Evolutionary conservation across 2,329 filamentous ascomycete species (phyloP).

Genomic region (Ampelomyces quisqualis): DNA sequence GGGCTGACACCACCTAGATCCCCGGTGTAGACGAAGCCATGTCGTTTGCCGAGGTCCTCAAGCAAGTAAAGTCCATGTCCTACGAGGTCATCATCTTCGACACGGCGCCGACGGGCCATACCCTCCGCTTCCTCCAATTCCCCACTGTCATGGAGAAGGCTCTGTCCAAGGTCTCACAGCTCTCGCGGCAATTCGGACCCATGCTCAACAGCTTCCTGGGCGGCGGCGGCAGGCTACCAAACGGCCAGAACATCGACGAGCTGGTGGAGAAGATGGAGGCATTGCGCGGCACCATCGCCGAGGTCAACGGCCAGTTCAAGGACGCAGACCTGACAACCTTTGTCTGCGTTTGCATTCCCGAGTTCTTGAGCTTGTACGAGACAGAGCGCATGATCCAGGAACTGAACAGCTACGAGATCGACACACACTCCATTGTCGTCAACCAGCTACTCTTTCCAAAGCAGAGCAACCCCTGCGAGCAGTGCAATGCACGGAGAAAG

Average conservation of each 20-base stretch:
- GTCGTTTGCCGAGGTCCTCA: conserved; percentile 98
- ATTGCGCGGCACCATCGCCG: conserved; percentile 85
- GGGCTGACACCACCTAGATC: conserved; percentile 60
- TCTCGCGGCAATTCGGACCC: conserved; percentile 91
- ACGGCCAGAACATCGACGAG: conserved; percentile 89
- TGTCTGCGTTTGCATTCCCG: conserved; percentile 96
- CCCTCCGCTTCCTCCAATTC: conserved; percentile 96
- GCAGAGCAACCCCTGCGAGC: conserved; percentile 80
- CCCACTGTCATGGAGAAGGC: conserved; percentile 97
- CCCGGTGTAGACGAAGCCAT: conserved; percentile 99
- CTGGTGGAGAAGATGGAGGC: conserved; percentile 94
- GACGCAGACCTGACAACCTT: conserved; percentile 94
- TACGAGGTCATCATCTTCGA: conserved; percentile 99
- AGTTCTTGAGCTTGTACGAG: conserved; percentile 95
- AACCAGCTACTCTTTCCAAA: conserved; percentile 96
- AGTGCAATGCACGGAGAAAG: conserved; percentile 90
- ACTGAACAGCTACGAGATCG: conserved; percentile 86
- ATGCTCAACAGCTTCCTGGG: conserved; percentile 94
- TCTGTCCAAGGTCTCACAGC: conserved; percentile 92
- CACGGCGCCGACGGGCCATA: conserved; percentile 96
- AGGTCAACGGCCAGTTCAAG: conserved; percentile 98
- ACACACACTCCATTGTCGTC: conserved; percentile 96
- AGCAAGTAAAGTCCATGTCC: conserved; percentile 97
- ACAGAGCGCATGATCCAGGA: conserved; percentile 99
- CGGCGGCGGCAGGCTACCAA: conserved; percentile 72